Percentiles rank a stretch among this genome's conserved stretches.
Evolutionary conservation across 2,329 filamentous ascomycete genomes (phyloP).

Genomic region (Penicillium digitatum): DNA sequence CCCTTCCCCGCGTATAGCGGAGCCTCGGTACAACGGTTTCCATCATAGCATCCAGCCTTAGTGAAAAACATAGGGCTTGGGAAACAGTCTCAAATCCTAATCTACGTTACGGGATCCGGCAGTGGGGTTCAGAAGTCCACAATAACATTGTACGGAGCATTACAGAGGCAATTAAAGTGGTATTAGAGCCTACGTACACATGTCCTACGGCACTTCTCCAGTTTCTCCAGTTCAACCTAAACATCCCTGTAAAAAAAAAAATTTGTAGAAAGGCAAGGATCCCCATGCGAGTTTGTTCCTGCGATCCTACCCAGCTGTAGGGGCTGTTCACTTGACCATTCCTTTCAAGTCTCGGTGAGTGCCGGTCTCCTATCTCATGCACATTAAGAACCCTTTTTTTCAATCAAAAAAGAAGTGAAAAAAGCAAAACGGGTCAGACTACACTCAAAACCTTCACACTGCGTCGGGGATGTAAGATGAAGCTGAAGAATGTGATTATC

Average conservation of each 20-base stretch:
- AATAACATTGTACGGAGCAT: conserved; percentile 9
- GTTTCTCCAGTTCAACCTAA: background rate
- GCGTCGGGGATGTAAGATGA: conserved; percentile 4
- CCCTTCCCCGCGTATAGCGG: conserved; percentile 7
- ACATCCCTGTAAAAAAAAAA: background rate
- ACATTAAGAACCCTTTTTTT: too few species aligned
- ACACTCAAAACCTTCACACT: background rate
- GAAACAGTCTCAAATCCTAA: conserved; percentile 2
- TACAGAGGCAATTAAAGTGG: background rate
- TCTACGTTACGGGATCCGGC: conserved; percentile 2
- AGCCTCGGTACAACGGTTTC: conserved; percentile 15
- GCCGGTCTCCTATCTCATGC: conserved; percentile 1
- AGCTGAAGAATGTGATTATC: conserved; percentile 9
- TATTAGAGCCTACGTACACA: conserved; percentile 1
- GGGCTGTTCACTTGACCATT: background rate
- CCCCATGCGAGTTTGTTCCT: conserved; percentile 1
- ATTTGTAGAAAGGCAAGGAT: background rate
- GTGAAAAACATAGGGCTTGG: conserved; percentile 3
- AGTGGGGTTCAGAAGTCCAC: conserved; percentile 8
- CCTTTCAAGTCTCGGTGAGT: conserved; percentile 2
- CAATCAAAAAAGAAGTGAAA: too few species aligned
- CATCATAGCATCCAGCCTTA: background rate
- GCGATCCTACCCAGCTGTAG: conserved; percentile 1
- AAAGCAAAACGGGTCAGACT: background rate
- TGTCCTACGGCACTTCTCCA: background rate